These are phyloP conservation scores for Nemania diffusa DNA, from an alignment of 2,329 filamentous ascomycete genomes.

Conservation along the genomic window DNA sequence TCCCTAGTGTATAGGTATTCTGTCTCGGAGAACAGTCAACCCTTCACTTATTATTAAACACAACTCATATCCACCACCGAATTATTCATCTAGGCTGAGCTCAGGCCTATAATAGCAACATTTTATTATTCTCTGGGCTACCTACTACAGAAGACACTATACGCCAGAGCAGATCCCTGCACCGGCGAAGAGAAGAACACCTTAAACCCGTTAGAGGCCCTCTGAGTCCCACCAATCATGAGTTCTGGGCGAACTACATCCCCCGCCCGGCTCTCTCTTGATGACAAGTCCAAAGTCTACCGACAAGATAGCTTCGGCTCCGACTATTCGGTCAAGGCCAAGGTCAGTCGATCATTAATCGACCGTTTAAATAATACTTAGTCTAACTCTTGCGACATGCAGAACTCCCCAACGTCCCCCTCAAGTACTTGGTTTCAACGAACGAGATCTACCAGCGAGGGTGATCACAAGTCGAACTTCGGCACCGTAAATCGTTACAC, in stretches of 20 bases:
- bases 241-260: conserved; percentile 34
- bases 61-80: background rate
- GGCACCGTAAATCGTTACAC: conserved; percentile 63
- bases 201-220: background rate
- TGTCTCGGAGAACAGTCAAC: background rate
- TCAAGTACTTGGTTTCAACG: conserved; percentile 27
- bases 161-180: background rate
- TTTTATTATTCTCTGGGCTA: background rate
- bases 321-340: conserved; percentile 39
- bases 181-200: conserved; percentile 3
- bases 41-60: background rate
- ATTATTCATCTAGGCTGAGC: background rate
- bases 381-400: conserved; percentile 10
- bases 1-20: conserved; percentile 18
- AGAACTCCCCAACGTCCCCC: conserved; percentile 14
- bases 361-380: background rate
- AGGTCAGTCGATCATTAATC: conserved; percentile 36
- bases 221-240: conserved; percentile 37
- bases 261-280: conserved; percentile 37
- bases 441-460: conserved; percentile 15
- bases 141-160: background rate
- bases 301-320: conserved; percentile 45
- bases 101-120: conserved; percentile 6
- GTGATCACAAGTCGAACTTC: conserved; percentile 44
- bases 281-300: conserved; percentile 35